Evolutionary conservation across 495 filamentous ascomycete species (phyloP).

Genomic region (Corynascus novoguineensis): DNA sequence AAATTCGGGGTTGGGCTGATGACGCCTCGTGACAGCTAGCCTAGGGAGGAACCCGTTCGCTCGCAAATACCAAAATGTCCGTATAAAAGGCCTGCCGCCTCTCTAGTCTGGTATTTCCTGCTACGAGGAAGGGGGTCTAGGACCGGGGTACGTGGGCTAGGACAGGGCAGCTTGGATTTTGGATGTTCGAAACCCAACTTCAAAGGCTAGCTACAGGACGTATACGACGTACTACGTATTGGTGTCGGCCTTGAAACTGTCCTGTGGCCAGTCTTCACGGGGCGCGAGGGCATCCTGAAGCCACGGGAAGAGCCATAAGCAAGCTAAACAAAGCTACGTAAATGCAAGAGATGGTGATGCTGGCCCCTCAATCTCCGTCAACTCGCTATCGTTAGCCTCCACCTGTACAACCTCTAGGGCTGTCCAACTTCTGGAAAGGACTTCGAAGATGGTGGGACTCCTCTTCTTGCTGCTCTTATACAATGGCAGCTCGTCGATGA

Average conservation of each 20-base stretch:
- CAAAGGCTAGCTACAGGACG: slow-evolving; percentile 6
- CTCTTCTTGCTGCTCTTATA: slow-evolving; percentile 13
- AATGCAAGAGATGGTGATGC: slow-evolving; percentile 10
- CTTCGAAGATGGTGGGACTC: slow-evolving; percentile 15
- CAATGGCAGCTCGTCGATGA: slow-evolving; percentile 10
- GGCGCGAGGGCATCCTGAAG: slow-evolving; percentile 8
- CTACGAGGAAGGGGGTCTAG: background rate
- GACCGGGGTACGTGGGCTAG: background rate
- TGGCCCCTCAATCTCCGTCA: slow-evolving; percentile 11
- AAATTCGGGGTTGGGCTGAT: slow-evolving; percentile 13
- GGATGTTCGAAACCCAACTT: slow-evolving; percentile 13
- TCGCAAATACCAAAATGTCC: slow-evolving; percentile 13
- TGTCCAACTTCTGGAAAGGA: slow-evolving; percentile 10
- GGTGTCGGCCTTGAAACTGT: slow-evolving; percentile 9
- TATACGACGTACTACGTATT: slow-evolving; percentile 9
- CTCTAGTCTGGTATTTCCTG: slow-evolving; percentile 16
- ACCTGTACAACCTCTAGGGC: slow-evolving; percentile 12
- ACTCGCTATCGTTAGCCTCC: slow-evolving; percentile 6
- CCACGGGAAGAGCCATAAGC: slow-evolving; percentile 11
- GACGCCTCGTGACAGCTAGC: slow-evolving; percentile 10
- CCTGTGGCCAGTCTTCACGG: slow-evolving; percentile 11
- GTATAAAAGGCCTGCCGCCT: slow-evolving; percentile 14
- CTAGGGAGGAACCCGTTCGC: slow-evolving; percentile 12
- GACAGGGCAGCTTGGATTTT: slow-evolving; percentile 10
- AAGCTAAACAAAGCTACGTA: slow-evolving; percentile 13